Conservation (phyloP, 768 basidiomycete species). For the Suillus decipiens region DNA sequence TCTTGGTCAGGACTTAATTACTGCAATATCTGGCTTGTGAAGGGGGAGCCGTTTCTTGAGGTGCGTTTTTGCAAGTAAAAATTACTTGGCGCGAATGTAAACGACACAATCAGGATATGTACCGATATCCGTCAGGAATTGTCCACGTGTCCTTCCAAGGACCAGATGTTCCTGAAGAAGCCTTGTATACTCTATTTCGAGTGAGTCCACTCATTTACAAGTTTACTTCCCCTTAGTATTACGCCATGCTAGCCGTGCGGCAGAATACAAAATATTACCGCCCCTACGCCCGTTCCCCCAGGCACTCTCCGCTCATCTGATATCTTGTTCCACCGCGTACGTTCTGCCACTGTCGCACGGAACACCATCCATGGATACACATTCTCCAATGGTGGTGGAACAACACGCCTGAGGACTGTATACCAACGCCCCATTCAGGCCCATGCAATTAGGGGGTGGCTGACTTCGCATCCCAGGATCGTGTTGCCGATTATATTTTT, state of each 20-base stretch:
- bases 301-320: conserved; percentile 67
- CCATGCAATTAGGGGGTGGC: conserved; percentile 74
- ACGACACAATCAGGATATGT: conserved; percentile 65
- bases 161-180: conserved; percentile 80
- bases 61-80: conserved; percentile 37
- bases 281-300: conserved; percentile 60
- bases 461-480: conserved; percentile 84
- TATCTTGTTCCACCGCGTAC: conserved; percentile 61
- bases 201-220: conserved; percentile 42
- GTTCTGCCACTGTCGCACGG: conserved; percentile 77
- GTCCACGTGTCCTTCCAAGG: conserved; percentile 87
- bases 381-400: conserved; percentile 30
- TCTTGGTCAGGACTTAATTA: conserved; percentile 59
- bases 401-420: conserved; percentile 51
- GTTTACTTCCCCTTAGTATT: not conserved
- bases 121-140: conserved; percentile 72
- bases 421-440: conserved; percentile 69
- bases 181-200: conserved; percentile 74
- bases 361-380: conserved; percentile 74
- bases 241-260: conserved; percentile 68
- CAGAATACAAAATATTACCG: conserved; percentile 64
- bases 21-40: conserved; percentile 70
- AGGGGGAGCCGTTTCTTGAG: conserved; percentile 81
- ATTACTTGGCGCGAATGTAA: conserved; percentile 10
- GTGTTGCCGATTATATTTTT: conserved; percentile 81